Evolutionary conservation across 116 monocot genomes (phyloP).

Genomic region (Dioscorea cayenensis): DNA sequence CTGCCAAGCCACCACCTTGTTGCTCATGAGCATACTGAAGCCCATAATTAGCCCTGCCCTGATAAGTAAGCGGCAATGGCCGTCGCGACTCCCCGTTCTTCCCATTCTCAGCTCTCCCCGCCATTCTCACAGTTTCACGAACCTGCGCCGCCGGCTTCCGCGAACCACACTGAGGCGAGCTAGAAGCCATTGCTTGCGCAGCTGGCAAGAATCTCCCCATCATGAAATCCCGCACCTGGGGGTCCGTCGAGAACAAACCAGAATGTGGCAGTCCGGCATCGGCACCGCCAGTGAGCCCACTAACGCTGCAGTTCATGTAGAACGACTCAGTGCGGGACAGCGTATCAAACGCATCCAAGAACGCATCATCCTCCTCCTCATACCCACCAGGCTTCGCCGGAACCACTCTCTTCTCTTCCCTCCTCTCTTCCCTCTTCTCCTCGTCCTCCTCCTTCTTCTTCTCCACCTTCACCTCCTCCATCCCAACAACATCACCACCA

Average conservation of each 20-base stretch:
- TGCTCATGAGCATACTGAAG: slow-evolving; percentile 10
- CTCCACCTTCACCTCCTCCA: background rate
- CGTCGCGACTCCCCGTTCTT: slow-evolving; percentile 18
- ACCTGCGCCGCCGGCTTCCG: slow-evolving; percentile 17
- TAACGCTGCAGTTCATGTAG: slow-evolving; percentile 76
- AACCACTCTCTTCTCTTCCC: background rate
- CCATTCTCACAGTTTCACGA: background rate
- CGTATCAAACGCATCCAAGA: slow-evolving; percentile 63
- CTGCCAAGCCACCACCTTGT: slow-evolving; percentile 11
- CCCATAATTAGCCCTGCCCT: slow-evolving; percentile 19
- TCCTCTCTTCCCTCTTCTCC: background rate
- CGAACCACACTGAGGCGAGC: slow-evolving; percentile 25
- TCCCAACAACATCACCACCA: background rate
- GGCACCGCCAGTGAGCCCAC: slow-evolving; percentile 35
- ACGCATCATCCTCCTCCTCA: slow-evolving; percentile 49
- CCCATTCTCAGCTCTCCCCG: slow-evolving; percentile 11
- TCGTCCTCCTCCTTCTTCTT: background rate
- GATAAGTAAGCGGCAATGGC: slow-evolving; percentile 24
- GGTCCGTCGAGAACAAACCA: slow-evolving; percentile 33
- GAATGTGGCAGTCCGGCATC: slow-evolving; percentile 3
- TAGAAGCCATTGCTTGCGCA: slow-evolving; percentile 57
- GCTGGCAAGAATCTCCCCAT: slow-evolving; percentile 86
- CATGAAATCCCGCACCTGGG: slow-evolving; percentile 56
- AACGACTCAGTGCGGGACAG: slow-evolving; percentile 58
- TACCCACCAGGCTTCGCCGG: slow-evolving; percentile 1